phyloP scores from a whole-genome alignment of 1,284 basidiomycete genomes.

The Bondarzewia mesenterica region DNA sequence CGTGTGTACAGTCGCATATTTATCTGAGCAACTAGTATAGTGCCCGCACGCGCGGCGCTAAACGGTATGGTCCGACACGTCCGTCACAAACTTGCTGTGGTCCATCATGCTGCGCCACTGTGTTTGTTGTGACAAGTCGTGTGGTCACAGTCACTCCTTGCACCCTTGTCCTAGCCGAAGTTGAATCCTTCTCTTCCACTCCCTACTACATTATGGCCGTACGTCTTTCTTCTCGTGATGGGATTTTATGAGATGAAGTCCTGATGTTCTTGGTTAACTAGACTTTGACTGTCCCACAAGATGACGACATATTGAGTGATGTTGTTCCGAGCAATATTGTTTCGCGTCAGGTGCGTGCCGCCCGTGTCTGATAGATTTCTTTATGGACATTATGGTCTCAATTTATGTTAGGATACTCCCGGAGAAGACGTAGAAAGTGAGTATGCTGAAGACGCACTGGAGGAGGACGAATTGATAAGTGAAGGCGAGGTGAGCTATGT shows the following conservation, averaged over 20 bases:
- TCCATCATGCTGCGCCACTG: too few relatives aligned
- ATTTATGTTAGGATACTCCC: constrained; percentile 49
- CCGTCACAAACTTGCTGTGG: too few relatives aligned
- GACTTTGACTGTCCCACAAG: constrained; percentile 22
- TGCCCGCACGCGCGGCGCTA: too few relatives aligned
- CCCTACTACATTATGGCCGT: constrained; percentile 11
- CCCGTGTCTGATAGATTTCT: constrained; percentile 1
- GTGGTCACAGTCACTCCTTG: neutral
- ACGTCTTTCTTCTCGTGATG: constrained; percentile 6
- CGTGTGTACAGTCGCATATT: too few relatives aligned
- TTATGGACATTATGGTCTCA: neutral
- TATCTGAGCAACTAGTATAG: too few relatives aligned
- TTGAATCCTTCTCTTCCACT: neutral
- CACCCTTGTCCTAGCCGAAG: too few relatives aligned
- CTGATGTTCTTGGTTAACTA: too few relatives aligned
- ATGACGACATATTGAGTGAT: constrained; percentile 76
- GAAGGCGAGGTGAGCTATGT: constrained; percentile 42
- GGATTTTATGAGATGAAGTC: too few relatives aligned
- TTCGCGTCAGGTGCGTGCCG: constrained; percentile 57
- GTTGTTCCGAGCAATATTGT: constrained; percentile 78
- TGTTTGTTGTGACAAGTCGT: neutral
- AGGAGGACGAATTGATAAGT: constrained; percentile 56
- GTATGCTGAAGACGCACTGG: constrained; percentile 37
- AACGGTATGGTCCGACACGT: too few relatives aligned
- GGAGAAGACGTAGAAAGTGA: constrained; percentile 61